These are phyloP conservation scores for Aphanomyces invadans DNA, from an alignment of 352 stramenopile genomes.

Conservation along the genomic window DNA sequence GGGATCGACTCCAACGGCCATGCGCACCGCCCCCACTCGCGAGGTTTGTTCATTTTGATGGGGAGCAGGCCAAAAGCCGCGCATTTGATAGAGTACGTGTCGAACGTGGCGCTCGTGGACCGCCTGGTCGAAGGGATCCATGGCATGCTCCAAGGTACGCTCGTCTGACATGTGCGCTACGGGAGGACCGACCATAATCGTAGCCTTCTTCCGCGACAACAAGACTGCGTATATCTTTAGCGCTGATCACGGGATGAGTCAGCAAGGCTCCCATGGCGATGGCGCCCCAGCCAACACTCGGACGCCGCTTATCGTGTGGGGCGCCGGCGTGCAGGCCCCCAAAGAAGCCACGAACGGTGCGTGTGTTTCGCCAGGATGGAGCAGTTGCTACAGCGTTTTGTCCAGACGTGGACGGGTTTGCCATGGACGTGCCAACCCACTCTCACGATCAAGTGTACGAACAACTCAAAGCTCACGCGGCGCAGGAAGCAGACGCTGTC, in stretches of 20 bases:
- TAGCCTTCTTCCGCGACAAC: slow-evolving; percentile 38
- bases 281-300: slow-evolving; percentile 74
- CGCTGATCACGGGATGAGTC: slow-evolving; percentile 78
- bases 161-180: no score
- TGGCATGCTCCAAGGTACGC: slow-evolving; percentile 53
- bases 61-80: neutral
- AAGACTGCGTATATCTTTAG: slow-evolving; percentile 76
- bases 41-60: slow-evolving; percentile 15
- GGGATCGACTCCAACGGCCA: slow-evolving; percentile 84
- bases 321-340: slow-evolving; percentile 44
- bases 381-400: no score
- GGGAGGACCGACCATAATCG: no score
- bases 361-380: no score
- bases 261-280: slow-evolving; percentile 75
- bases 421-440: slow-evolving; percentile 62
- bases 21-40: slow-evolving; percentile 63
- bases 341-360: neutral
- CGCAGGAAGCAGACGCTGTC: slow-evolving; percentile 39
- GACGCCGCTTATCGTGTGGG: slow-evolving; percentile 71
- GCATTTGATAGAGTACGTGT: slow-evolving; percentile 46
- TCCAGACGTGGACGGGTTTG: no score
- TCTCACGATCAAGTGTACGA: slow-evolving; percentile 48
- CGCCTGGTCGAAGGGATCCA: slow-evolving; percentile 57
- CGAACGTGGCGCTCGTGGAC: slow-evolving; percentile 79
- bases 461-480: slow-evolving; percentile 45